Evolutionary conservation across 2,329 filamentous ascomycete species (phyloP).

Genomic region (Neofusicoccum umdonicola): DNA sequence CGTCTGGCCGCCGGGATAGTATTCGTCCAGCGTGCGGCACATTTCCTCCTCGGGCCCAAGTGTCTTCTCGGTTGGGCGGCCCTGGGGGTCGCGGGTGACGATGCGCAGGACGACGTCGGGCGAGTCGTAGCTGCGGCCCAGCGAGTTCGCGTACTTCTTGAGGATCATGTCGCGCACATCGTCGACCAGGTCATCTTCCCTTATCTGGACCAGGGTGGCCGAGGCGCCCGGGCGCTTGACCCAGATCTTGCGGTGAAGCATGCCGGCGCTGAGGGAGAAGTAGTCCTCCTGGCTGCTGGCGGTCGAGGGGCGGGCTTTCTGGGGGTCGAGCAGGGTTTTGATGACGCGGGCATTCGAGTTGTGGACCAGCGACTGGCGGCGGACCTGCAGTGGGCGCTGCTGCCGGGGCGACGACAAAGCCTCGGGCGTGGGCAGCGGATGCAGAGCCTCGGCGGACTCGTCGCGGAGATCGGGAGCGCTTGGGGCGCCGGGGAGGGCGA

Average conservation of each 20-base stretch:
- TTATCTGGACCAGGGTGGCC: slow-evolving; percentile 79
- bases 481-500: background rate
- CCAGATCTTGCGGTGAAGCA: slow-evolving; percentile 79
- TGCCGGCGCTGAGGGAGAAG: slow-evolving; percentile 34
- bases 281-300: slow-evolving; percentile 38
- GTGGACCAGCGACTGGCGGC: slow-evolving; percentile 40
- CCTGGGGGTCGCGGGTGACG: slow-evolving; percentile 59
- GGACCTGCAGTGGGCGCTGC: slow-evolving; percentile 19
- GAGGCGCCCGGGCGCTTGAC: slow-evolving; percentile 84
- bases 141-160: slow-evolving; percentile 88
- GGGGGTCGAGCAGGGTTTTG: slow-evolving; percentile 52
- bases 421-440: slow-evolving; percentile 17
- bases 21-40: slow-evolving; percentile 71
- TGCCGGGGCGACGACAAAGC: slow-evolving; percentile 10
- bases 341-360: slow-evolving; percentile 45
- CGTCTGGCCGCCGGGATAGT: slow-evolving; percentile 81
- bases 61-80: slow-evolving; percentile 58
- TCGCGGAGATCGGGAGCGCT: slow-evolving; percentile 2
- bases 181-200: slow-evolving; percentile 88
- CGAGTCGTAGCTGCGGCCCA: slow-evolving; percentile 84
- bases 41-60: slow-evolving; percentile 87
- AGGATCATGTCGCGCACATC: slow-evolving; percentile 91
- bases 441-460: slow-evolving; percentile 14
- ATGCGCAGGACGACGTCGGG: slow-evolving; percentile 85
- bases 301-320: slow-evolving; percentile 25